Conservation (phyloP, 352 stramenopile species). For the Globisporangium paddicum region DNA sequence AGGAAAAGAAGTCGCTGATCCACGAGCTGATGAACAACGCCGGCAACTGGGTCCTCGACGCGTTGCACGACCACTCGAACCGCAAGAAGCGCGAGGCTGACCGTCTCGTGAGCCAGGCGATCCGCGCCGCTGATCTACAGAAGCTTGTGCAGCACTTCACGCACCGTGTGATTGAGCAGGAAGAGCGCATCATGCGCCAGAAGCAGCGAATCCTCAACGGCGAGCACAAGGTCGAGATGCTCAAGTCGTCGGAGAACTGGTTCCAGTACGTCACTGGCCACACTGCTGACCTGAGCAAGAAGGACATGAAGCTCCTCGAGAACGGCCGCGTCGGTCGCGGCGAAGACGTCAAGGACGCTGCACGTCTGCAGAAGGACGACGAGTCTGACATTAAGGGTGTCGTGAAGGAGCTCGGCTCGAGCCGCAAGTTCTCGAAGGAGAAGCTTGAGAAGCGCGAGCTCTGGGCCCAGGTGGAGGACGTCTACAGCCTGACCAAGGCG, state of each 20-base stretch:
- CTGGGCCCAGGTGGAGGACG: constrained; percentile 80
- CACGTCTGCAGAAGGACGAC: constrained; percentile 82
- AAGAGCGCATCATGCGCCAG: constrained; percentile 88
- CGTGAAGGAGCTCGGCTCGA: constrained; percentile 53
- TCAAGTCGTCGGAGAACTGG: constrained; percentile 88
- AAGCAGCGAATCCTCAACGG: constrained; percentile 88
- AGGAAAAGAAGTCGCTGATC: constrained; percentile 86
- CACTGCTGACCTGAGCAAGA: constrained; percentile 69
- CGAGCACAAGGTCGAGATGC: constrained; percentile 90
- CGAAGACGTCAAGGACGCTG: constrained; percentile 77
- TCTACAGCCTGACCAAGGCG: constrained; percentile 75
- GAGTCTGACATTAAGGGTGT: constrained; percentile 73
- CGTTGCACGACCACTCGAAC: constrained; percentile 78
- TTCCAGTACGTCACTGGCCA: constrained; percentile 85
- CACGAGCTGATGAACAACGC: constrained; percentile 85
- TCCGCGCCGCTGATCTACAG: constrained; percentile 79
- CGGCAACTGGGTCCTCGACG: constrained; percentile 82
- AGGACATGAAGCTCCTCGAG: constrained; percentile 83
- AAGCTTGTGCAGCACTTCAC: constrained; percentile 88
- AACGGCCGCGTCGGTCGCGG: constrained; percentile 49
- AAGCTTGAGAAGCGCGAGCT: constrained; percentile 85
- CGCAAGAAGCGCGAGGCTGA: constrained; percentile 87
- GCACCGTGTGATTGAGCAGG: constrained; percentile 86
- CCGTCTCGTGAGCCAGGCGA: constrained; percentile 78
- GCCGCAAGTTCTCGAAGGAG: constrained; percentile 57